Base-by-base conservation (phyloP, 2,329 filamentous ascomycete genomes). In the Fusarium sublunatum region DNA sequence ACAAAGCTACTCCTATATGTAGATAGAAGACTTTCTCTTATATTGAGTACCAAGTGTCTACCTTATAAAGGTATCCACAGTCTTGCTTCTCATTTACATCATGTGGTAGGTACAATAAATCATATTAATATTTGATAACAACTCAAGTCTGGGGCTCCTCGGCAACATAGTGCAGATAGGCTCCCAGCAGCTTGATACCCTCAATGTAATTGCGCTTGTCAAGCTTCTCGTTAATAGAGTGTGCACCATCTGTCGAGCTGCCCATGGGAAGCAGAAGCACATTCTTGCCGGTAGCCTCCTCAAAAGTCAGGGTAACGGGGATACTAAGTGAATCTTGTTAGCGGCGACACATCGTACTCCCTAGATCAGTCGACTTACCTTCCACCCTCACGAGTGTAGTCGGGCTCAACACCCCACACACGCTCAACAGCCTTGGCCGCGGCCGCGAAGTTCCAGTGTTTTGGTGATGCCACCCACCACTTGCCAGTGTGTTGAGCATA, bases 191-290 rank as follows among this genome's bases (percentile, higher is more conserved):
- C 86, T 99, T 99, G 71, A 91, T 97, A 44, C 95, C 95, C 82
- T 99, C 93, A 73, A 99, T 96, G 77, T 99, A 99, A 81, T 99
- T 99, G 74, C 86, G 88, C 85, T 91, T 93, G 78, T 99, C 95
- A 55, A 99, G 83, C 85, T 97, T 97, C 86, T 98, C 95, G 77
- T 99, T 99, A 79, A 97, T 96, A 31, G 92, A 97, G 81, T 99
- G 95, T 7, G 95, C 95, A 38, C 91, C 93, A 76, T 98, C 95
- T 2, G 94, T 99, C 39, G 91, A 96, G 82, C 91, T 96, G 41
- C 95, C 95, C 95, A 99, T 98, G 29, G 95, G 95, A 68, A 99
- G 80, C 67, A 99, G 82, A 54, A 99, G 82, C 38, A 98, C 94
- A 74, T 98, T 99, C 89, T 99, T 99, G 73, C 93, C 93, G 7